A percentile compares a stretch with the other conserved stretches of the same genome.
phyloP scores from a whole-genome alignment of 305 asterid species.

The Euphrasia arctica region DNA sequence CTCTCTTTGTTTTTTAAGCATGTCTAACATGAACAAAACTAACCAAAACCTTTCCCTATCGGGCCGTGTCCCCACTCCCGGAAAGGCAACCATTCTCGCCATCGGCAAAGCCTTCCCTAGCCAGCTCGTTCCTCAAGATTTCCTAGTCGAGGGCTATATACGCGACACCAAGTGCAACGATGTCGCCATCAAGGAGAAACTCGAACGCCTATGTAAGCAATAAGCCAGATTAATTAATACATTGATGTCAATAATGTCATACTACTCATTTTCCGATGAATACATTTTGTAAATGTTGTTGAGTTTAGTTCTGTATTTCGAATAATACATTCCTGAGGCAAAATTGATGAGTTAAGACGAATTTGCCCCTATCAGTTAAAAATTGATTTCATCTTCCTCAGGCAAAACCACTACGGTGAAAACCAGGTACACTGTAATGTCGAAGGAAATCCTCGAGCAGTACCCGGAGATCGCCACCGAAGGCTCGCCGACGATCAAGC shows the following conservation, averaged over 20 bases:
- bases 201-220: slow-evolving; percentile 67
- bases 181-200: slow-evolving; percentile 65
- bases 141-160: slow-evolving; percentile 73
- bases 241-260: too few relatives aligned
- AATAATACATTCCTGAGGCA: too few relatives aligned
- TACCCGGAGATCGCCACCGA: slow-evolving; percentile 87
- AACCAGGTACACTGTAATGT: slow-evolving; percentile 85
- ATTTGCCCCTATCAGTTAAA: too few relatives aligned
- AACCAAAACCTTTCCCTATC: slow-evolving; percentile 11
- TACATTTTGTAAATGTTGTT: too few relatives aligned
- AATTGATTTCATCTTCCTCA: slow-evolving; percentile 11
- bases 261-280: too few relatives aligned
- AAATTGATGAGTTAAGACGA: too few relatives aligned
- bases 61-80: slow-evolving; percentile 36
- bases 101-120: slow-evolving; percentile 85
- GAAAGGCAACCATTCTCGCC: slow-evolving; percentile 81
- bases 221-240: neutral
- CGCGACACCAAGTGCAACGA: slow-evolving; percentile 81
- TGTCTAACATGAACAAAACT: slow-evolving; percentile 29
- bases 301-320: too few relatives aligned
- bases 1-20: slow-evolving; percentile 11
- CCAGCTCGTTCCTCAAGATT: slow-evolving; percentile 81
- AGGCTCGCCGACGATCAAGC: slow-evolving; percentile 81
- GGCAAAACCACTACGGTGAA: slow-evolving; percentile 96
- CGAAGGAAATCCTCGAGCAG: slow-evolving; percentile 63